Evolutionary conservation across 2,329 filamentous ascomycete species (phyloP), one percentile per base, ranked within the genome.

Genomic region (Trichoderma sp.): DNA sequence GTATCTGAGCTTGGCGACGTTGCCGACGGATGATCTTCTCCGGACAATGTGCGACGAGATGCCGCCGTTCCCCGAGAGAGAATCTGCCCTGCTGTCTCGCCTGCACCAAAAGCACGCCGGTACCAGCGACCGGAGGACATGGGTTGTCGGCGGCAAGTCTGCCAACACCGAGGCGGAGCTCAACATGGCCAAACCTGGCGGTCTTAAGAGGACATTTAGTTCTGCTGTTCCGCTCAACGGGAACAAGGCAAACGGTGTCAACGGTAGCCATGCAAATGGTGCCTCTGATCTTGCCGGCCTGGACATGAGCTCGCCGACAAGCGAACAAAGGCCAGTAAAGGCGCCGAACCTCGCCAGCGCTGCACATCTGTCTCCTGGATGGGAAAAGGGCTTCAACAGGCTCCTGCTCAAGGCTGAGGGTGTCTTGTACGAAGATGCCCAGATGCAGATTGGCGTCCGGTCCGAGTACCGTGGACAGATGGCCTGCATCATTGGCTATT

Each of bases 1-100:
- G 78, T 99, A 98, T 78, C 84, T 97, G 69, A 89, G 91, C 0
- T 84, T 99, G 70, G 93, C 93, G 19, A 94, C 87, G 37, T 85
- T 96, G 77, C 91, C 93, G 0, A 93, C 92, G 0, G 95, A 99
- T 74, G 94, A 98, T 71, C 86, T 99, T 7, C 84, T 99, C 13
- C 89, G 95, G 61, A 98, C 95, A 0, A 90, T 99, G 6, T 97
- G 94, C 78, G 95, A 99, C 73, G 95, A 99, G 78, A 99, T 99
- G 96, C 95, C 95, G 2, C 94, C 95, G 0, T 99, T 98, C 80
- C 96, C 95, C 0, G 94, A 99, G 78, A 86, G 96, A 69, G 90
- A 97, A 68, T 98, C 95, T 5, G 94, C 95, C 1, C 83, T 99
- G 32, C 84, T 99, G 12, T 97, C 94, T 45, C 87, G 95, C 68